A percentile compares a stretch with the other conserved stretches of the same genome.
These are phyloP conservation scores for Blumeria hordei DNA, from an alignment of 2,329 filamentous ascomycete species.

Conservation along the genomic window DNA sequence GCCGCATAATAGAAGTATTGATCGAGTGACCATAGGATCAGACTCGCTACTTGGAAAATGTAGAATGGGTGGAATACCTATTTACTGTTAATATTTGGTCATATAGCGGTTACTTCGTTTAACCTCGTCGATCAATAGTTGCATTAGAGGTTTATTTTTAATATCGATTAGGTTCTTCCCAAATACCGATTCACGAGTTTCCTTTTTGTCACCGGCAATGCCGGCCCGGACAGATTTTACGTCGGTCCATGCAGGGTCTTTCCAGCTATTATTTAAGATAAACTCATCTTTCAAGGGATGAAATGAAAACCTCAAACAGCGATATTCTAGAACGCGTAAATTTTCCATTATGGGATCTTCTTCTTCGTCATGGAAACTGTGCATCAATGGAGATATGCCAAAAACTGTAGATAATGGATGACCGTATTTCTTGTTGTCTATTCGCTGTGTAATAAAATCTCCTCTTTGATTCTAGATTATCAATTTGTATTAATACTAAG, in stretches of 20 bases:
- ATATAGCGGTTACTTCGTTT: slow-evolving; percentile 1
- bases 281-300: slow-evolving; percentile 81
- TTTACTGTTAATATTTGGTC: slow-evolving; percentile 8
- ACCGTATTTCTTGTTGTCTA: slow-evolving; percentile 30
- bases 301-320: slow-evolving; percentile 82
- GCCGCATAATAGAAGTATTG: slow-evolving; percentile 94
- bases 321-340: slow-evolving; percentile 65
- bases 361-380: slow-evolving; percentile 35
- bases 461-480: slow-evolving; percentile 67
- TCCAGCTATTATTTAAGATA: slow-evolving; percentile 69
- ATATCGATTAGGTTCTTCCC: slow-evolving; percentile 82
- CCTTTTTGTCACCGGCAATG: slow-evolving; percentile 72
- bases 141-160: slow-evolving; percentile 60
- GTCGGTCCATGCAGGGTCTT: slow-evolving; percentile 72
- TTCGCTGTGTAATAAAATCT: slow-evolving; percentile 56
- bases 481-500: slow-evolving; percentile 5
- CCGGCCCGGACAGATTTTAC: slow-evolving; percentile 51
- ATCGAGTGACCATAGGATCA: slow-evolving; percentile 84
- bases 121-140: slow-evolving; percentile 74
- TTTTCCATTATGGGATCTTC: slow-evolving; percentile 56
- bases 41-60: slow-evolving; percentile 86
- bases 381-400: slow-evolving; percentile 36
- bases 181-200: slow-evolving; percentile 63
- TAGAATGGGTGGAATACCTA: slow-evolving; percentile 93
- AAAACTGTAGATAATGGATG: slow-evolving; percentile 38